phyloP scores from a whole-genome alignment of 352 stramenopile genomes.

The Phytophthora tentaculata region DNA sequence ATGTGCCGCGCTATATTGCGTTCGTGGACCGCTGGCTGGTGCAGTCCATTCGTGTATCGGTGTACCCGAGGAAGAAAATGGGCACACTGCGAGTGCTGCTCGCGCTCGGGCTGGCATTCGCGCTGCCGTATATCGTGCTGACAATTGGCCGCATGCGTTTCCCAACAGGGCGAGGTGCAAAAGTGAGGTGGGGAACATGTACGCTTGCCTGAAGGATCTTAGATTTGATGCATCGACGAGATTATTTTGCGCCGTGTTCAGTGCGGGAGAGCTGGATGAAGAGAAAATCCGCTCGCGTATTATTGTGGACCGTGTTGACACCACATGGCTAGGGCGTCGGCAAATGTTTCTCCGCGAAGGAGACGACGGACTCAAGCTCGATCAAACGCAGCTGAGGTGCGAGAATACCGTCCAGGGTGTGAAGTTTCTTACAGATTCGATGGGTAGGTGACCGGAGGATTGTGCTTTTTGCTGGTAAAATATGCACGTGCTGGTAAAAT shows the following conservation, averaged over 20 bases:
- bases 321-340: conserved; percentile 33
- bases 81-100: conserved; percentile 49
- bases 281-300: conserved; percentile 67
- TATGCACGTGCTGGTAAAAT: neutral
- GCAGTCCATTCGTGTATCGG: conserved; percentile 48
- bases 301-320: conserved; percentile 52
- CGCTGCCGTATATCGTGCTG: conserved; percentile 55
- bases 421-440: conserved; percentile 59
- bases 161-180: conserved; percentile 20
- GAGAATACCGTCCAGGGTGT: conserved; percentile 66
- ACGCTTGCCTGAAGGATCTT: neutral
- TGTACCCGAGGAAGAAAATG: conserved; percentile 44
- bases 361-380: conserved; percentile 52
- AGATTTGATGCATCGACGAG: conserved; percentile 5
- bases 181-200: conserved; percentile 19
- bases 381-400: conserved; percentile 43
- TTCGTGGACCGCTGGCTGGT: conserved; percentile 60
- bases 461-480: conserved; percentile 9
- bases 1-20: conserved; percentile 52
- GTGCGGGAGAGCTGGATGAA: conserved; percentile 56
- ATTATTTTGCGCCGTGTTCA: conserved; percentile 15
- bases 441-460: conserved; percentile 32
- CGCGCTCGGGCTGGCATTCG: conserved; percentile 42
- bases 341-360: conserved; percentile 56
- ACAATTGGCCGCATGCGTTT: conserved; percentile 49